Percentiles rank a stretch among this genome's conserved stretches.
These are phyloP conservation scores for Cymbopogon citratus DNA, from an alignment of 176 grass and related monocot species.

Conservation along the genomic window DNA sequence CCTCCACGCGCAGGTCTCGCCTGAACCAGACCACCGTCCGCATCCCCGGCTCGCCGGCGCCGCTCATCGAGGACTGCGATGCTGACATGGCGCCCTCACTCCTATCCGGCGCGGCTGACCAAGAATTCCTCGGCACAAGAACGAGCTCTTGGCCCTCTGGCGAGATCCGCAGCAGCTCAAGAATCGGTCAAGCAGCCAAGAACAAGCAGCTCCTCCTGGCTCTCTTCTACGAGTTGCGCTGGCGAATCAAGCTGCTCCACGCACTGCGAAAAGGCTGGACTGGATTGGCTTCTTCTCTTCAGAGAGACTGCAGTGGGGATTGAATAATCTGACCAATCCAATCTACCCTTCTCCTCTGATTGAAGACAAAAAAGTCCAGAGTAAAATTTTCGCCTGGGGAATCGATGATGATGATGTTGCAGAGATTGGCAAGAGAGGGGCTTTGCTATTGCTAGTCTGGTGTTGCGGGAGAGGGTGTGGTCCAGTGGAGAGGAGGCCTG, in stretches of 20 bases:
- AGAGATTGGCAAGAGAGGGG: constrained; percentile 6
- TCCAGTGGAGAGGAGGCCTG: constrained; percentile 37
- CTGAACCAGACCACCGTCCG: constrained; percentile 89
- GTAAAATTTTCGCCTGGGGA: background rate
- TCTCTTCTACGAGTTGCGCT: constrained; percentile 4
- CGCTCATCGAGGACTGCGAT: constrained; percentile 41
- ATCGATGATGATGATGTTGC: constrained; percentile 27
- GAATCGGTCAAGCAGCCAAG: background rate
- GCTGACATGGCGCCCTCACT: constrained; percentile 32
- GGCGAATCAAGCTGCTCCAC: constrained; percentile 8
- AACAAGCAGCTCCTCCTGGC: constrained; percentile 7
- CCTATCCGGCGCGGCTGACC: constrained; percentile 14
- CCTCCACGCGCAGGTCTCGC: constrained; percentile 80
- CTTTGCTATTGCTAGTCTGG: background rate
- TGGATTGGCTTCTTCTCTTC: constrained; percentile 22
- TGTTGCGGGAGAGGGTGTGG: constrained; percentile 20
- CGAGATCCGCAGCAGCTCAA: constrained; percentile 17
- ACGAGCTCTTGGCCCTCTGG: background rate
- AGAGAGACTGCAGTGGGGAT: constrained; percentile 10
- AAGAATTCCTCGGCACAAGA: background rate
- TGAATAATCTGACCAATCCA: constrained; percentile 24
- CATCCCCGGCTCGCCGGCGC: constrained; percentile 33
- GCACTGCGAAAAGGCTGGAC: constrained; percentile 10
- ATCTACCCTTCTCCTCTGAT: background rate
- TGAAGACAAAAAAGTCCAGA: background rate